Percentiles rank a stretch among this genome's conserved stretches.
These are phyloP conservation scores for Arachis stenosperma DNA, from an alignment of 306 rosid genomes.

Conservation along the genomic window DNA sequence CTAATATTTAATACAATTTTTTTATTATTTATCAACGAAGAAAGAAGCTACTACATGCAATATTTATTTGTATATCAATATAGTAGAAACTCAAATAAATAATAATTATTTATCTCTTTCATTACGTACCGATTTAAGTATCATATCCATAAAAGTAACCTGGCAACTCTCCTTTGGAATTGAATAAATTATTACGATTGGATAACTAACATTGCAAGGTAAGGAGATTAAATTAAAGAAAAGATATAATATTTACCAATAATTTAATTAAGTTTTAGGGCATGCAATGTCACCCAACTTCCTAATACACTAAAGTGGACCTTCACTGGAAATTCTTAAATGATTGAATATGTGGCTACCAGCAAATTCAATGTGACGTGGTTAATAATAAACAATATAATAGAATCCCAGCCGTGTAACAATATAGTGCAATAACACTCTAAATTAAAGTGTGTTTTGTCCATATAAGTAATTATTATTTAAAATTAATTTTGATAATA, in stretches of 20 bases:
- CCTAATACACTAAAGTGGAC: not conserved
- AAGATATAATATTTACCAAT: not conserved
- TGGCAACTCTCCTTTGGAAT: not conserved
- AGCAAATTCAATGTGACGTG: not conserved
- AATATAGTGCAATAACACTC: not conserved
- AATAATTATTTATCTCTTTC: too few species aligned
- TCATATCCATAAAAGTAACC: too few species aligned
- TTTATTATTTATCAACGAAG: too few species aligned
- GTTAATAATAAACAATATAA: constrained; percentile 25
- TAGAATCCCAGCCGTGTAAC: not conserved
- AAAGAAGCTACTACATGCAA: too few species aligned
- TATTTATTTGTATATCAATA: too few species aligned
- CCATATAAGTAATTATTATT: too few species aligned
- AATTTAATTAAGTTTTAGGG: not conserved
- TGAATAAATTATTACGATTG: not conserved
- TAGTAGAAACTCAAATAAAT: not conserved
- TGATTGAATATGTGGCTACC: constrained; percentile 2
- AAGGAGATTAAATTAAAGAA: not conserved
- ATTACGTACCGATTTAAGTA: too few species aligned
- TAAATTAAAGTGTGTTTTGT: not conserved
- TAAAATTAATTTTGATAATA: too few species aligned
- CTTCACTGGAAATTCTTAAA: not conserved
- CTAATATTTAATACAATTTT: too few species aligned
- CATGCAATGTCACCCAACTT: not conserved
- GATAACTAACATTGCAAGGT: constrained; percentile 2